Percentiles rank a stretch among this genome's conserved stretches.
These are phyloP conservation scores for Platanthera zijinensis DNA, from an alignment of 106 monocot species.

Conservation along the genomic window DNA sequence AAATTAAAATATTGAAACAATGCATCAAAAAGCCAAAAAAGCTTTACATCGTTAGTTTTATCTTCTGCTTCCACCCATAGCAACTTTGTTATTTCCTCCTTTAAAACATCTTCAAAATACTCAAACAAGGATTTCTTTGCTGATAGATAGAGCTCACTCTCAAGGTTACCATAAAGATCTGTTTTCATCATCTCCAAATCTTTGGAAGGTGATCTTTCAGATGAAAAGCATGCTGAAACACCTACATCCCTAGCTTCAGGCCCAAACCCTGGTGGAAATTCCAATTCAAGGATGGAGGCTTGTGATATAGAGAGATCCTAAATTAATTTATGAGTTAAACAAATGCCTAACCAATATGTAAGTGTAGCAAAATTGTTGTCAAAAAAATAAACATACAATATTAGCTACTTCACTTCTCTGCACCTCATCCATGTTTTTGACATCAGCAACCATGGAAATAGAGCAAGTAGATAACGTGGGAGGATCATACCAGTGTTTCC, in stretches of 20 bases:
- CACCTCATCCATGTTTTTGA: constrained; percentile 5
- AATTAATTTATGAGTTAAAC: background rate
- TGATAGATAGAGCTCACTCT: constrained; percentile 52
- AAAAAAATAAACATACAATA: constrained; percentile 9
- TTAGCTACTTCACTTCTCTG: background rate
- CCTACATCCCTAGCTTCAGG: constrained; percentile 14
- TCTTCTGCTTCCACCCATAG: constrained; percentile 27
- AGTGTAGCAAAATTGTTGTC: background rate
- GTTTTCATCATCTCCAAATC: constrained; percentile 6
- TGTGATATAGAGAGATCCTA: constrained; percentile 8
- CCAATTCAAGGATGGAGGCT: constrained; percentile 27
- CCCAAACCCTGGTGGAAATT: constrained; percentile 93
- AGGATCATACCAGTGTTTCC: constrained; percentile 32
- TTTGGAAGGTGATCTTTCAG: constrained; percentile 2
- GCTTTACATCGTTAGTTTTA: constrained; percentile 26
- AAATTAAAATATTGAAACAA: background rate
- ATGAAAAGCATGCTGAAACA: background rate
- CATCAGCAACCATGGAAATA: constrained; percentile 12
- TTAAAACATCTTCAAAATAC: constrained; percentile 55
- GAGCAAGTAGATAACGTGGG: constrained; percentile 6
- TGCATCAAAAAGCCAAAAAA: background rate
- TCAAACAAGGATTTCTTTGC: constrained; percentile 50
- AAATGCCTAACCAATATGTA: background rate
- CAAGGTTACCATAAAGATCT: constrained; percentile 15
- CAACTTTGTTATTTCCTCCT: constrained; percentile 49